These are phyloP conservation scores for Auricularia auricula-judae DNA, from an alignment of 768 basidiomycete species.

Conservation along the genomic window DNA sequence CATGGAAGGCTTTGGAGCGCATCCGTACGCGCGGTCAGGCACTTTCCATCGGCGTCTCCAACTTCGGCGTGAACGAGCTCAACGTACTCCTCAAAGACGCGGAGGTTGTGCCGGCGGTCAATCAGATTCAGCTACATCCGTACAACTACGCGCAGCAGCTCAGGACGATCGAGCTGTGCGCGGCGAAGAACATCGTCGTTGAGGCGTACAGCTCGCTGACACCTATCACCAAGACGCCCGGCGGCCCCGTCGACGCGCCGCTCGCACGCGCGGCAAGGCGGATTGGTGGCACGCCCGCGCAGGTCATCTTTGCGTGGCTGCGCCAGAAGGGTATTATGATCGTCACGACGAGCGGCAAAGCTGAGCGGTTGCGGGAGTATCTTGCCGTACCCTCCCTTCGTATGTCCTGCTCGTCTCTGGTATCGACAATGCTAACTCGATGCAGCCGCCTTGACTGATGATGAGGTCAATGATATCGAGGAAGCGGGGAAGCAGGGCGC, in stretches of 20 bases:
- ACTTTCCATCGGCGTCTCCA: constrained; percentile 59
- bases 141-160: constrained; percentile 17
- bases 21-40: constrained; percentile 13
- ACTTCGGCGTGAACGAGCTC: constrained; percentile 58
- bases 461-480: neutral
- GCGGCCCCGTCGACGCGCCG: constrained; percentile 19
- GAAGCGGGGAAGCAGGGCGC: neutral
- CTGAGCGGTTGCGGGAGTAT: constrained; percentile 25
- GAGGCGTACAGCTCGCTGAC: constrained; percentile 21
- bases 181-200: constrained; percentile 16
- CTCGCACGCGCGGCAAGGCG: constrained; percentile 14
- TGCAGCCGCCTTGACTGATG: neutral
- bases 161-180: constrained; percentile 16
- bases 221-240: constrained; percentile 19
- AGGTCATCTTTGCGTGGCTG: constrained; percentile 21
- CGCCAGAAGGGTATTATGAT: constrained; percentile 16
- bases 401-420: neutral
- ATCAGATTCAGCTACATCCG: constrained; percentile 38
- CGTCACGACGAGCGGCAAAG: constrained; percentile 14
- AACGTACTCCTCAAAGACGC: constrained; percentile 59
- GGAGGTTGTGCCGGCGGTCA: constrained; percentile 56
- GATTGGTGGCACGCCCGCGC: constrained; percentile 17
- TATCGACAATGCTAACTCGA: neutral
- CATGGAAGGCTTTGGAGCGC: constrained; percentile 55
- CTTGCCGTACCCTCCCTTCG: constrained; percentile 9